Base-by-base conservation (phyloP, 202 grass and related monocot genomes). In the Hordeum pubiflorum region DNA sequence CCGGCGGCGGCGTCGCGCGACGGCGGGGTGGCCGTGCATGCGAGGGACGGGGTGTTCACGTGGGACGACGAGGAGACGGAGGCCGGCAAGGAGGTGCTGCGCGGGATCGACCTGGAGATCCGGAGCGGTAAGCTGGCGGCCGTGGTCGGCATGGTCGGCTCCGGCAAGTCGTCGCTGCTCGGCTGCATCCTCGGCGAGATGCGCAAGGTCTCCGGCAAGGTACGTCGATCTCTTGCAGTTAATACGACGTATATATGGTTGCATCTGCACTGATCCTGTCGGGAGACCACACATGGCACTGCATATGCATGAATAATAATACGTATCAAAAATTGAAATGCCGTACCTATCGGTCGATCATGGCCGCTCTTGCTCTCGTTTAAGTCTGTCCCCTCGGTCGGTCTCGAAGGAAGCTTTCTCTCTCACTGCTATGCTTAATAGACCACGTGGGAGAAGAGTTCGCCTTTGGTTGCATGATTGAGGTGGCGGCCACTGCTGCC, bases 121-220 rank as follows among this genome's bases (percentile, higher is more conserved):
- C 41, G 74, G 9, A 65, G 65, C 13, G 96, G 96, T 13, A 75
- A 80, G 41, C 87, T 99, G 57, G 83, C 92, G 2, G 90, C 96
- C 0, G 91, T 99, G 2, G 92, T 99, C 2, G 96, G 96, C 10
- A 93, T 88, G 75, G 92, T 99, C 34, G 92, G 92, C 3, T 96
- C 92, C 21, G 96, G 96, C 76, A 99, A 99, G 81, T 96, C 92
- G n/a, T 99, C 96, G 36, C 81, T 99, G 41, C 92, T 99, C 10
- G 85, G 86, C 0, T 96, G 92, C 80, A 78, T 99, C 79, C 85
- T 93, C 18, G 96, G 96, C 20, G 96, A 99, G 83, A 99, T 91
- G 96, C 88, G 76, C 39, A 96, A 96, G 72, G 59, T 90, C 69
- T 86, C 96, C 37, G 96, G 96, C 66, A 81, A 93, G 92, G 96